Evolutionary conservation across 2,329 filamentous ascomycete genomes (phyloP), one percentile per base, ranked within the genome.

Genomic region (Akanthomyces muscarius): DNA sequence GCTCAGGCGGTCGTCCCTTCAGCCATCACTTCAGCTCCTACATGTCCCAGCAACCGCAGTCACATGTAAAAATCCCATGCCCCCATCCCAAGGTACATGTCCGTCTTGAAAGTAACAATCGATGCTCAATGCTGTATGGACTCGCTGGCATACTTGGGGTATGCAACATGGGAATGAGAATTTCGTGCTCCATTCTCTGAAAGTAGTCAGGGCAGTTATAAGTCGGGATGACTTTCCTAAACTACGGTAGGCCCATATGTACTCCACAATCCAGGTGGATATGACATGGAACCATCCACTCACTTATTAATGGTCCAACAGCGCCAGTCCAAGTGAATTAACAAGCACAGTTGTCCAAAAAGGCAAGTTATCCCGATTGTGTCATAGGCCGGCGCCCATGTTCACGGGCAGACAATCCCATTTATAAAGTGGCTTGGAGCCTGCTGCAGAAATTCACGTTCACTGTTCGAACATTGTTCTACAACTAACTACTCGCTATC

Each of bases 341-440:
- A 33, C 54, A 57, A 57, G 41, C 54, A 57, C 11, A 13, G 28
- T 41, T 7, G 13, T 45, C 25, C 16, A 33, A 57, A 57, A 14
- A 16, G 41, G 54, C 41, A 57, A 33, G 25, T 36, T 57, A 30
- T 57, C 54, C 54, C 54, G 54, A 33, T 45, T 45, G 41, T 54
- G 52, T 41, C 52, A 53, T 53, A 13, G 4, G 6, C 7, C 13
- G 7, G 18, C n/a, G 33, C 50, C 18, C 18, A 23, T 56, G 0
- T 21, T 30, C 53, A n/a, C 42, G 4, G 13, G 8, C 38, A 47
- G 21, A 2, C 14, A 3, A 23, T 30, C 16, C 3, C 14, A 21
- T 36, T 33, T 57, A 45, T 57, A 57, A 57, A 30, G 16, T 30
- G 50, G 30, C 28, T 41, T 25, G 30, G 18, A 21, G 16, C 7